Conservation (phyloP, 164 flowering plant genomes). For the Magnolia sinica region DNA sequence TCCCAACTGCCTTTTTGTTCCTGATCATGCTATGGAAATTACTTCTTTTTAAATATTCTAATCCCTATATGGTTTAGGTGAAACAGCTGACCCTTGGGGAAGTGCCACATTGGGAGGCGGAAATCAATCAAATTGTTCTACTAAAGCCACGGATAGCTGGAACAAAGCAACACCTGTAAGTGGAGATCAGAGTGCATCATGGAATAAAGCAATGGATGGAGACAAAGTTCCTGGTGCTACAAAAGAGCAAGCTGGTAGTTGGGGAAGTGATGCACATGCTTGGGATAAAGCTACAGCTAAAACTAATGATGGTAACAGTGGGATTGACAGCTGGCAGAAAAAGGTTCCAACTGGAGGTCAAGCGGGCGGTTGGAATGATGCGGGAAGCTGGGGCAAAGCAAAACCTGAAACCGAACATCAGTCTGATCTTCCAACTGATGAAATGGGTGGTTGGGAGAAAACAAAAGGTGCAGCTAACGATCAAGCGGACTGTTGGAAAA, state of each 20-base stretch:
- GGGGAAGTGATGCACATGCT: conserved; percentile 22
- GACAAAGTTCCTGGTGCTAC: conserved; percentile 11
- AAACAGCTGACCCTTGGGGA: conserved; percentile 42
- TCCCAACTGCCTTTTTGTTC: background rate
- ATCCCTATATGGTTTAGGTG: conserved; percentile 20
- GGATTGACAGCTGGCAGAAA: conserved; percentile 35
- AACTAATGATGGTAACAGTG: conserved; percentile 17
- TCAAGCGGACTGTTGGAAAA: conserved; percentile 3
- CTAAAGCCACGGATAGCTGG: conserved; percentile 13
- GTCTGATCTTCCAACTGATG: conserved; percentile 9
- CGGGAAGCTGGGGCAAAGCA: conserved; percentile 22
- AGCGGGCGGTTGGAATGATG: conserved; percentile 2
- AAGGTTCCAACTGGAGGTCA: conserved; percentile 12
- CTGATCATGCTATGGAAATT: background rate
- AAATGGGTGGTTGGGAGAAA: conserved; percentile 8
- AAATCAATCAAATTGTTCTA: conserved; percentile 6
- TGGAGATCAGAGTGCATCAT: conserved; percentile 31
- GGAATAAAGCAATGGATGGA: conserved; percentile 29
- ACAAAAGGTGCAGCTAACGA: background rate
- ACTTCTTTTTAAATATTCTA: background rate
- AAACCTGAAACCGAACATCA: background rate
- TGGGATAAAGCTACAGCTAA: conserved; percentile 23
- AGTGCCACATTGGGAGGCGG: conserved; percentile 13
- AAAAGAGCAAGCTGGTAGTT: conserved; percentile 20
- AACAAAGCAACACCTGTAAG: conserved; percentile 1